These are phyloP conservation scores for Penicillium canescens DNA, from an alignment of 495 filamentous ascomycete species.

Conservation along the genomic window DNA sequence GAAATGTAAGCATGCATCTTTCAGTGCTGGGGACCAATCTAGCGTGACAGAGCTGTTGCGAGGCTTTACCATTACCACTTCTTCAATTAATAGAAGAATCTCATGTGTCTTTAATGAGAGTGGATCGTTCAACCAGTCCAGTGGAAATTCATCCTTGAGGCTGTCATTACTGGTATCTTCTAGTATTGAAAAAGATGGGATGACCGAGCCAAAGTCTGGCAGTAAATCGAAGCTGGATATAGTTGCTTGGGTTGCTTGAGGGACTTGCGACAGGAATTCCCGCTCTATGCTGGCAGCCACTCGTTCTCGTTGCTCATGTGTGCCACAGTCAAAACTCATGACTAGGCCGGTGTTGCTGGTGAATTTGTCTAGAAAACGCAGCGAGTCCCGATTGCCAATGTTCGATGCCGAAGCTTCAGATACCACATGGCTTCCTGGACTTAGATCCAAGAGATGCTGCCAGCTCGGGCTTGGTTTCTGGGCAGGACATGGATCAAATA, in stretches of 20 bases:
- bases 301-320: constrained; percentile 14
- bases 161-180: constrained; percentile 6
- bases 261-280: not conserved
- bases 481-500: not conserved
- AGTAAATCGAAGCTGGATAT: not conserved
- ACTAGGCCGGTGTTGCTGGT: constrained; percentile 24
- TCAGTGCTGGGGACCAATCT: constrained; percentile 19
- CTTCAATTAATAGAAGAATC: constrained; percentile 22
- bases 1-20: constrained; percentile 19
- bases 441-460: constrained; percentile 4
- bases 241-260: not conserved
- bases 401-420: not conserved
- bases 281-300: constrained; percentile 11
- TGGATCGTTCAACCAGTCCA: constrained; percentile 17
- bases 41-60: constrained; percentile 25
- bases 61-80: constrained; percentile 25
- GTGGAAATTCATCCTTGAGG: not conserved
- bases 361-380: constrained; percentile 21
- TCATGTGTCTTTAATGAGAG: constrained; percentile 24
- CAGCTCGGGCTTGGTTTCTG: constrained; percentile 4
- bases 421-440: not conserved
- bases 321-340: constrained; percentile 24
- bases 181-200: constrained; percentile 2
- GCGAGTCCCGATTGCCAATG: not conserved
- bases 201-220: not conserved